Percentiles rank a stretch among this genome's conserved stretches.
These are phyloP conservation scores for Eimeria tenella DNA, from an alignment of 169 alveolate species.

Conservation along the genomic window DNA sequence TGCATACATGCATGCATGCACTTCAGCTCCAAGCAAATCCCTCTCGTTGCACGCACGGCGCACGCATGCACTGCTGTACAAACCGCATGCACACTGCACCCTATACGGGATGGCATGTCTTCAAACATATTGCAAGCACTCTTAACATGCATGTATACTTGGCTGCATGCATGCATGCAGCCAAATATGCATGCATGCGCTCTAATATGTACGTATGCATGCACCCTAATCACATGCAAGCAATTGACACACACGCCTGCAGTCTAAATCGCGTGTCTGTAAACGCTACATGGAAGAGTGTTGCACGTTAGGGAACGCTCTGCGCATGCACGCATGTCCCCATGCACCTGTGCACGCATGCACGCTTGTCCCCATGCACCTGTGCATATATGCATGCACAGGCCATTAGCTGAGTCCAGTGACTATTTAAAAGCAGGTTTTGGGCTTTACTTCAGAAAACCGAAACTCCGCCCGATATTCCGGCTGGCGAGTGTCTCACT, in stretches of 20 bases:
- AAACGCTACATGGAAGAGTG: no score
- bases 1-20: not conserved
- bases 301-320: not conserved
- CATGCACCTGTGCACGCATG: not conserved
- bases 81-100: not conserved
- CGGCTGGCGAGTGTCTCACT: not conserved
- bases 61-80: not conserved
- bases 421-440: no score
- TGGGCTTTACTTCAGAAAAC: not conserved
- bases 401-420: no score
- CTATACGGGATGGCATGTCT: not conserved
- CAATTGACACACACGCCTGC: no score
- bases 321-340: not conserved
- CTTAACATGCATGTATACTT: not conserved
- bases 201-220: not conserved
- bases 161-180: constrained; percentile 17
- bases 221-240: not conserved
- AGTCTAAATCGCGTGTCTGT: no score
- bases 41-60: no score
- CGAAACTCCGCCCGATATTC: not conserved
- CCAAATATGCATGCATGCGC: constrained; percentile 11
- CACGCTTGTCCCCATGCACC: not conserved
- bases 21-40: no score
- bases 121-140: not conserved
- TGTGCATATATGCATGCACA: not conserved